phyloP scores from a whole-genome alignment of 2,329 filamentous ascomycete genomes.

The Rhytidhysteron rufulum region DNA sequence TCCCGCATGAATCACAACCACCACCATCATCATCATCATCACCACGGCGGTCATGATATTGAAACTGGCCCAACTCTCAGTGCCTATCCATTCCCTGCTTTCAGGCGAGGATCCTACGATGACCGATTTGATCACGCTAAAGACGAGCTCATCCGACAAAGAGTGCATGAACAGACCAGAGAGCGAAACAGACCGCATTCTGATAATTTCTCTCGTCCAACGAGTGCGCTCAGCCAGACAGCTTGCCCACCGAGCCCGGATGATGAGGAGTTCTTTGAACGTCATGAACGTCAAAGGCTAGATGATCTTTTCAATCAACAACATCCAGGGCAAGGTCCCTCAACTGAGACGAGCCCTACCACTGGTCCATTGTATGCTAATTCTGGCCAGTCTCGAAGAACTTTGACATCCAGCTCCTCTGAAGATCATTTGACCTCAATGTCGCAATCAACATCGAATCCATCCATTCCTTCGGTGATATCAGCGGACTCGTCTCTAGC shows the following conservation, averaged over 20 bases:
- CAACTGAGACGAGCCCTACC: slow-evolving; percentile 39
- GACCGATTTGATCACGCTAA: slow-evolving; percentile 34
- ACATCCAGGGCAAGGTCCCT: slow-evolving; percentile 23
- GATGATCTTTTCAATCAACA: slow-evolving; percentile 27
- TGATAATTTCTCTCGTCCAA: slow-evolving; percentile 17
- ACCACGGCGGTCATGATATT: slow-evolving; percentile 20
- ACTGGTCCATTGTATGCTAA: slow-evolving; percentile 19
- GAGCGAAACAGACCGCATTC: slow-evolving; percentile 22
- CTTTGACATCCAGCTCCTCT: slow-evolving; percentile 43
- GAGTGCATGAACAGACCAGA: slow-evolving; percentile 30
- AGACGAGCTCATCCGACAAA: slow-evolving; percentile 32
- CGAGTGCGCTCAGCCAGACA: slow-evolving; percentile 26
- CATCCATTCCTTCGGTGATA: slow-evolving; percentile 49
- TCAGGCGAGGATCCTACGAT: slow-evolving; percentile 22
- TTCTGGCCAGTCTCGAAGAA: slow-evolving; percentile 14
- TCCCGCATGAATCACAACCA: slow-evolving; percentile 25
- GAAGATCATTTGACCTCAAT: slow-evolving; percentile 47
- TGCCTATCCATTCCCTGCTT: slow-evolving; percentile 11
- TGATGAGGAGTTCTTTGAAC: slow-evolving; percentile 29
- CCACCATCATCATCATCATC: too few species aligned
- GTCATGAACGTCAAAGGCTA: slow-evolving; percentile 22
- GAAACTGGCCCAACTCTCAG: slow-evolving; percentile 19
- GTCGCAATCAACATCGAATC: slow-evolving; percentile 49
- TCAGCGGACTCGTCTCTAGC: slow-evolving; percentile 45
- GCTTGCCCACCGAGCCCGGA: slow-evolving; percentile 48